Base-by-base conservation (phyloP, 2,329 filamentous ascomycete genomes). In the Trichoderma atrobrunneum region DNA sequence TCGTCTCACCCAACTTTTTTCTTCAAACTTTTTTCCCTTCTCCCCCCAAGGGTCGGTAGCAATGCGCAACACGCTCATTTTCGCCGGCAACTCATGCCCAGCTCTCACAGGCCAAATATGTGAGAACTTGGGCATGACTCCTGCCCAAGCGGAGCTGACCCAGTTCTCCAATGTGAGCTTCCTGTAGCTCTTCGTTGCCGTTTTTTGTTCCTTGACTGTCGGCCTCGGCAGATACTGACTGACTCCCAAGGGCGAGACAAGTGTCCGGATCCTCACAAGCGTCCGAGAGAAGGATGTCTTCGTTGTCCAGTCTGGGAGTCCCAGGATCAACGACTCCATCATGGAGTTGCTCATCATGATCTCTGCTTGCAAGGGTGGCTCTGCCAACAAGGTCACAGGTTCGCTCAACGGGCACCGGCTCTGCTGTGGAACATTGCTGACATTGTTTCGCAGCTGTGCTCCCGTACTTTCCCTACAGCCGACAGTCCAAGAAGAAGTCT, bases 331-430 rank as follows among this genome's bases (percentile, higher is more conserved):
- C 82, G 96, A 99, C 84, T 97, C 94, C 79, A 94, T 99, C 80
- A 98, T 99, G 94, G 96, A 99, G 87, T 88, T 99, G 80, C 89
- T 99, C 80, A 98, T 99, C 83, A 97, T 99, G 93, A 98, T 98
- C 78, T 96, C 93, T 76, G 96, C 96, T 77, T 99, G 96, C 88
- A 98, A 98, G 84, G 95, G 96, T 79, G 96, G 95, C 76, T 98
- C 96, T 70, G 93, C 96, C 74, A 97, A 95, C 85, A 97, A 96
- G 79, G 93, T 98, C 80, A 98, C 95, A 77, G 95, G 95, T 97
- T 67, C 86, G 77, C 88, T 82, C 26, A 30, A 21, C 36, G 18
- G 34, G 21, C 32, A 57, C 21, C 28, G 7, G 57, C 21, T 60
- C 56, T 70, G 62, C 30, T 59, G 34, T 57, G 32, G 6, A n/a